Evolutionary conservation across 495 filamentous ascomycete genomes (phyloP).

Genomic region (Xylaria venustula): DNA sequence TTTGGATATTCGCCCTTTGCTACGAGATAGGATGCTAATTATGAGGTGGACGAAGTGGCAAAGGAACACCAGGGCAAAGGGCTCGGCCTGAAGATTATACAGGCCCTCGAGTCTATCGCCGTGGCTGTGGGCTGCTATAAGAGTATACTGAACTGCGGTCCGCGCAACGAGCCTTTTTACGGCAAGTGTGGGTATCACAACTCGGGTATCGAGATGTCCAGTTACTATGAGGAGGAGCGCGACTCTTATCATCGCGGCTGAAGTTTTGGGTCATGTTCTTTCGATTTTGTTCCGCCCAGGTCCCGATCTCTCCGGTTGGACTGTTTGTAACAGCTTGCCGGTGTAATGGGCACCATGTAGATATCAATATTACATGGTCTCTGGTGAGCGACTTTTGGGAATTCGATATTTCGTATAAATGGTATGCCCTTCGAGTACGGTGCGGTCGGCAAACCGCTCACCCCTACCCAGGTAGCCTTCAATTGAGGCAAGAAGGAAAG

Average conservation of each 20-base stretch:
- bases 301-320: too few relatives aligned
- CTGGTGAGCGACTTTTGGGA: too few relatives aligned
- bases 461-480: too few relatives aligned
- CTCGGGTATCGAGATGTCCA: conserved; percentile 94
- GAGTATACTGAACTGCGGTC: conserved; percentile 48
- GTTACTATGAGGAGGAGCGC: conserved; percentile 68
- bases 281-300: neutral
- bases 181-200: conserved; percentile 83
- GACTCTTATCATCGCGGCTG: conserved; percentile 28
- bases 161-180: conserved; percentile 81
- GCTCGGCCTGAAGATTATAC: conserved; percentile 76
- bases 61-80: conserved; percentile 87
- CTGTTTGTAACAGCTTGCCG: too few relatives aligned
- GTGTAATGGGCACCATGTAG: too few relatives aligned
- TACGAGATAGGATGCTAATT: neutral
- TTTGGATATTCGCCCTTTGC: too few relatives aligned
- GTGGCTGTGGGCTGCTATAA: conserved; percentile 78
- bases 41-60: conserved; percentile 46
- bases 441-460: too few relatives aligned
- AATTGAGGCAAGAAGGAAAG: too few relatives aligned
- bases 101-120: conserved; percentile 76
- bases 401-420: too few relatives aligned
- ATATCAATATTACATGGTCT: too few relatives aligned
- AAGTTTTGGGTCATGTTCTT: neutral
- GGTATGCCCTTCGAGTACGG: too few relatives aligned